phyloP scores from a whole-genome alignment of 306 rosid species.

The Fragaria nilgerrensis region DNA sequence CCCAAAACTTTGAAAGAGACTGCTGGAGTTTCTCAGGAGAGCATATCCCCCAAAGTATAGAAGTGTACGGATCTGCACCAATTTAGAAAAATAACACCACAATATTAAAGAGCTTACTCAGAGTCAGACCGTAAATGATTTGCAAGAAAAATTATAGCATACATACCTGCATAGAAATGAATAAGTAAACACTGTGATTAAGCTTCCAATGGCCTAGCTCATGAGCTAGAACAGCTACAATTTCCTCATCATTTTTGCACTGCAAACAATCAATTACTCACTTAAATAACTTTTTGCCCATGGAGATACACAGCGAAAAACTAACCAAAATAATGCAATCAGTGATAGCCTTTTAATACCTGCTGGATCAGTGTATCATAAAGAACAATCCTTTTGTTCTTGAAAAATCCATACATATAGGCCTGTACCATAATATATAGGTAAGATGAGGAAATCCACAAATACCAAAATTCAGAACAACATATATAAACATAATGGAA shows the following conservation, averaged over 20 bases:
- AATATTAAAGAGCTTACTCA: neutral
- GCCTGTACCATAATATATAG: constrained; percentile 56
- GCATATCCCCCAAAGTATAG: constrained; percentile 95
- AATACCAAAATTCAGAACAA: neutral
- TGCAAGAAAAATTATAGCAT: constrained; percentile 24
- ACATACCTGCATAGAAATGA: constrained; percentile 82
- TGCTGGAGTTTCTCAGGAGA: constrained; percentile 76
- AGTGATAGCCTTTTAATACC: constrained; percentile 33
- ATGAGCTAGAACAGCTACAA: constrained; percentile 95
- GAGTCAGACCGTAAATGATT: neutral
- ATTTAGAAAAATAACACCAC: constrained; percentile 10
- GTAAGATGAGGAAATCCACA: constrained; percentile 19
- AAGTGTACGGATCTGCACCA: constrained; percentile 64
- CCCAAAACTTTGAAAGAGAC: constrained; percentile 83
- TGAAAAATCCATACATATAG: constrained; percentile 97
- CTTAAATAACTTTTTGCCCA: neutral
- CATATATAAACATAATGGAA: neutral
- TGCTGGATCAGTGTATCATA: constrained; percentile 96
- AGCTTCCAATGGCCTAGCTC: constrained; percentile 99
- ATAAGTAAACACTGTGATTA: constrained; percentile 81
- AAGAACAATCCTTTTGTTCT: constrained; percentile 93
- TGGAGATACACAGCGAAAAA: neutral
- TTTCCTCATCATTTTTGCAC: constrained; percentile 93
- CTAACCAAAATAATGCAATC: neutral
- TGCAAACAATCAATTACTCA: constrained; percentile 26